Percentiles rank a stretch among this genome's conserved stretches.
Evolutionary conservation across 73 alveolate genomes (phyloP).

Genomic region (Diophrys appendiculata): DNA sequence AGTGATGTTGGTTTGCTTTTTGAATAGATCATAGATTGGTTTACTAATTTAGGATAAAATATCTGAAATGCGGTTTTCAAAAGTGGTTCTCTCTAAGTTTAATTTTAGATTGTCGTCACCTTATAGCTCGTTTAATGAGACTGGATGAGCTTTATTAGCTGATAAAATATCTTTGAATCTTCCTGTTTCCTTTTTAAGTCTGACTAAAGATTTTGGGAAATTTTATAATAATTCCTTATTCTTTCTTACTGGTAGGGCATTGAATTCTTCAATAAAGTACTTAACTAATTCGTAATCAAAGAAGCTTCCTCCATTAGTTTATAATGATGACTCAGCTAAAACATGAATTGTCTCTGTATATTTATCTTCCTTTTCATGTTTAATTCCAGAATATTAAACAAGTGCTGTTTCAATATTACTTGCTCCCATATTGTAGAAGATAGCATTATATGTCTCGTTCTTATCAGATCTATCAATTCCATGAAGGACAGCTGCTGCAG

Average conservation of each 20-base stretch:
- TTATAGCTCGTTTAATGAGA: conserved; percentile 77
- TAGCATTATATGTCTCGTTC: conserved; percentile 34
- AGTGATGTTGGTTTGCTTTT: conserved; percentile 63
- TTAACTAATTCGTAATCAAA: conserved; percentile 38
- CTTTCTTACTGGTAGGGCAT: conserved; percentile 12
- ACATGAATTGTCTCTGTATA: conserved; percentile 3
- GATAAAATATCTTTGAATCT: conserved; percentile 88
- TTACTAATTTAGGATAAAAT: conserved; percentile 52
- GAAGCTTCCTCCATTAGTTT: conserved; percentile 27
- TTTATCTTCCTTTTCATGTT: conserved; percentile 12
- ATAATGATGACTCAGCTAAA: conserved; percentile 25
- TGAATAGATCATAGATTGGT: conserved; percentile 75
- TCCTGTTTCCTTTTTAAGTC: conserved; percentile 63
- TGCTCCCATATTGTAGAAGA: conserved; percentile 90
- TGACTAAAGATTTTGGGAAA: conserved; percentile 60
- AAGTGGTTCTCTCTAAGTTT: conserved; percentile 71
- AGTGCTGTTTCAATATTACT: conserved; percentile 75
- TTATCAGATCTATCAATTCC: conserved; percentile 73
- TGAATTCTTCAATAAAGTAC: conserved; percentile 37
- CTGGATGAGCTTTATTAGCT: conserved; percentile 88
- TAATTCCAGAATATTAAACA: conserved; percentile 39
- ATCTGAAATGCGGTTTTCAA: conserved; percentile 72
- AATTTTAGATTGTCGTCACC: conserved; percentile 75
- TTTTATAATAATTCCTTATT: conserved; percentile 43
- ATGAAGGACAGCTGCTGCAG: conserved; percentile 90